A percentile compares a stretch with the other conserved stretches of the same genome.
Evolutionary conservation across 2,329 filamentous ascomycete genomes (phyloP).

Genomic region (Fusarium secorum): DNA sequence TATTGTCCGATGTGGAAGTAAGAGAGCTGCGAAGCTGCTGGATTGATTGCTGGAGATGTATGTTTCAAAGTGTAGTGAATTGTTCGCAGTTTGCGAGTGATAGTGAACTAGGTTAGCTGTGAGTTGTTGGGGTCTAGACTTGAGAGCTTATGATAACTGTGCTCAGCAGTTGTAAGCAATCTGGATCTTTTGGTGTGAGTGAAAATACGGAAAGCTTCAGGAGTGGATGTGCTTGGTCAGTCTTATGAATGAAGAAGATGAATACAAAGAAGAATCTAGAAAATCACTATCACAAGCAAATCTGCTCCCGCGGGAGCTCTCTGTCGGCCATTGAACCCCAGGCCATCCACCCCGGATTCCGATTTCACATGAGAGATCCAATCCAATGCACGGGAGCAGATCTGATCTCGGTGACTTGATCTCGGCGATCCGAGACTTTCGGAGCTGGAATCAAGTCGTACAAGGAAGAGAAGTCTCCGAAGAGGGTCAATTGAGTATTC

Average conservation of each 20-base stretch:
- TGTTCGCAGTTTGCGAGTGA: not conserved
- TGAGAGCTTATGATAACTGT: not conserved
- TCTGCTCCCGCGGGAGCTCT: slow-evolving; percentile 19
- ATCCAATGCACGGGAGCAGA: not conserved
- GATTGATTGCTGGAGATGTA: not conserved
- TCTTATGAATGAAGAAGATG: not conserved
- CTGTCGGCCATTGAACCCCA: slow-evolving; percentile 19
- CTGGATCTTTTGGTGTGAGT: not conserved
- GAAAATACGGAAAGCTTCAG: not conserved
- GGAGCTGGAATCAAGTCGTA: slow-evolving; percentile 9
- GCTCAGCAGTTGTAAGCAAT: slow-evolving; percentile 8
- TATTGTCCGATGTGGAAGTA: slow-evolving; percentile 3
- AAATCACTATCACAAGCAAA: slow-evolving; percentile 21
- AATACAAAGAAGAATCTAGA: not conserved
- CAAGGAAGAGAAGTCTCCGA: not conserved
- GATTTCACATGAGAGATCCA: slow-evolving; percentile 33
- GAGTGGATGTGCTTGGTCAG: not conserved
- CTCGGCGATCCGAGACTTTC: slow-evolving; percentile 24
- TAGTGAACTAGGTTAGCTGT: not conserved
- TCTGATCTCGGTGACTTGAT: slow-evolving; percentile 20
- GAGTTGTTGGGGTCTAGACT: not conserved
- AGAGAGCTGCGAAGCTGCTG: not conserved
- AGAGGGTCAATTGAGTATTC: not conserved
- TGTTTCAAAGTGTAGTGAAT: not conserved
- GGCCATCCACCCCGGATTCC: slow-evolving; percentile 30